A percentile compares a stretch with the other conserved stretches of the same genome.
Evolutionary conservation across 2,329 filamentous ascomycete genomes (phyloP).

Genomic region (Lachnellula suecica): DNA sequence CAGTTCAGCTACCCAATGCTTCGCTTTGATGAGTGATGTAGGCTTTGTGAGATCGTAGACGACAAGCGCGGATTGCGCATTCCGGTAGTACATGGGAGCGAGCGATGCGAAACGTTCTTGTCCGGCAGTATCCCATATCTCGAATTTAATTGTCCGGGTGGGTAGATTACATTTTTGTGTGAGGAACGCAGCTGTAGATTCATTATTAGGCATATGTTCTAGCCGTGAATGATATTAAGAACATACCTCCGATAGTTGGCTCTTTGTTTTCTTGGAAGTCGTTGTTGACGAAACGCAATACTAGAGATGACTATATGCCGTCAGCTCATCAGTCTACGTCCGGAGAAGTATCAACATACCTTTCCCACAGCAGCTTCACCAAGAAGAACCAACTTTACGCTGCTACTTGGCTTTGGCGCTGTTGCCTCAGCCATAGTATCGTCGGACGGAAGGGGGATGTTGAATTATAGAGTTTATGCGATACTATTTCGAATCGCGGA

Average conservation of each 20-base stretch:
- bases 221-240: neutral
- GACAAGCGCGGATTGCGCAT: slow-evolving; percentile 94
- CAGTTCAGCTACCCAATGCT: slow-evolving; percentile 97
- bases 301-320: slow-evolving; percentile 76
- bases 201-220: slow-evolving; percentile 11
- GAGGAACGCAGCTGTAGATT: slow-evolving; percentile 78
- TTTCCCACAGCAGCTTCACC: slow-evolving; percentile 98
- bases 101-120: slow-evolving; percentile 96
- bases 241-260: slow-evolving; percentile 91
- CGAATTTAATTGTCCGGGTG: slow-evolving; percentile 86
- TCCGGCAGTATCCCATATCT: slow-evolving; percentile 98
- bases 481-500: neutral
- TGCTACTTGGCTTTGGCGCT: slow-evolving; percentile 94
- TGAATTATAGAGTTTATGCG: slow-evolving; percentile 6
- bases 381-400: slow-evolving; percentile 97
- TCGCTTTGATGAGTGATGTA: slow-evolving; percentile 91
- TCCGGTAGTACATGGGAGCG: slow-evolving; percentile 99
- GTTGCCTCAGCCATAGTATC: slow-evolving; percentile 69
- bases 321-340: neutral
- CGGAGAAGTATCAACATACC: slow-evolving; percentile 49
- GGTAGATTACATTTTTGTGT: slow-evolving; percentile 98
- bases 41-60: slow-evolving; percentile 99
- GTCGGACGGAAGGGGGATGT: neutral
- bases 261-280: slow-evolving; percentile 99
- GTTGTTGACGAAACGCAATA: slow-evolving; percentile 98